Evolutionary conservation across 2,329 filamentous ascomycete species (phyloP), one percentile per base, ranked within the genome.

Genomic region (Epichloe sp.): DNA sequence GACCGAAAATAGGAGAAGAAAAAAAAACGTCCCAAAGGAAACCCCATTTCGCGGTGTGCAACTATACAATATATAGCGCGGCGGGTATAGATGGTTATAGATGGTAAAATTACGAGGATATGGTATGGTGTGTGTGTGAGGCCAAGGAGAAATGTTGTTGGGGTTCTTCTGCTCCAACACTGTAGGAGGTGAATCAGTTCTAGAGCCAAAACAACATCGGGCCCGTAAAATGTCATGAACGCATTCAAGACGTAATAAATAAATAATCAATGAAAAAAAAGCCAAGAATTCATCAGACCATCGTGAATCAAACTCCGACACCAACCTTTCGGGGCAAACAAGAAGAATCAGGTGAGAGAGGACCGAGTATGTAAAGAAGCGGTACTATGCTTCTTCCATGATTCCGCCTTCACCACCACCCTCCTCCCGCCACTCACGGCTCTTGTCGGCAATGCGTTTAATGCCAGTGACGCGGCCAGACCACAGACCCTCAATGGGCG

Each of bases 371-470:
- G 11, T 1, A 12, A 42, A 36, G n/a, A 36, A 37, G 36, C 7
- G 10, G 23, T 35, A 17, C 68, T 66, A 83, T 11, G 79, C 71
- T 60, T 82, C 78, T 60, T 82, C 78, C 62, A 75, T 76, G 57
- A 82, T 82, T 44, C 77, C 75, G 21, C 73, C 77, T 56, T 86
- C 83, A 59, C 89, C 88, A 50, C 86, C 85, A 31, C 84, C 84
- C 57, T 85, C 83, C 59, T 96, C 91, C 54, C 91, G 81, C 93
- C 93, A 98, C 59, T 95, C 88, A 45, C 88, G 82, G 60, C 88
- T 93, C 63, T 82, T 80, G 58, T 94, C 86, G 0, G 88, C 88
- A 56, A 97, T 71, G 54, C 80, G 77, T 68, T 85, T 89, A 56
- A 97, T 81, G 23, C 93, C 93, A 14, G 76, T 70, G 19, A 97